A percentile compares a stretch with the other conserved stretches of the same genome.
Evolutionary conservation across 2,329 filamentous ascomycete genomes (phyloP).

Genomic region (Emydomyces testavorans): DNA sequence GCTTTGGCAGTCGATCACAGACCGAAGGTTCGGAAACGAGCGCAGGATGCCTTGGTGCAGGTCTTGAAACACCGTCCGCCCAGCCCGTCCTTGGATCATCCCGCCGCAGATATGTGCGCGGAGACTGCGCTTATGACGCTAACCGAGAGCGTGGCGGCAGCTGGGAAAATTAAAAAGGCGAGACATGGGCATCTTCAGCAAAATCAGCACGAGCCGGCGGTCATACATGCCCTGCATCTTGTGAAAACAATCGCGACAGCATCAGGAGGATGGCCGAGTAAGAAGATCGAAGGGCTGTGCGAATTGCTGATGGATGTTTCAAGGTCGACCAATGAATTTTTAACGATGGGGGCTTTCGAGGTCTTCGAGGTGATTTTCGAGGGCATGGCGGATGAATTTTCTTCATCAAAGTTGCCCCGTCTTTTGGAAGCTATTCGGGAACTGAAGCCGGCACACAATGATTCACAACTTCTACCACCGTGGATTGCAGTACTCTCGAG

Average conservation of each 20-base stretch:
- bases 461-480: slow-evolving; percentile 84
- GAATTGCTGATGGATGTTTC: slow-evolving; percentile 82
- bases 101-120: slow-evolving; percentile 90
- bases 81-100: slow-evolving; percentile 85
- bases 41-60: slow-evolving; percentile 75
- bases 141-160: slow-evolving; percentile 55
- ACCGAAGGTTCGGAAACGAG: slow-evolving; percentile 87
- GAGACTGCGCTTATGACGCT: slow-evolving; percentile 76
- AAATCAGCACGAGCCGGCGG: slow-evolving; percentile 59
- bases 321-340: slow-evolving; percentile 80
- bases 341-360: slow-evolving; percentile 92
- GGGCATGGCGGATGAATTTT: slow-evolving; percentile 75
- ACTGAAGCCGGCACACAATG: slow-evolving; percentile 79
- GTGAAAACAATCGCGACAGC: slow-evolving; percentile 80
- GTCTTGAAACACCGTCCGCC: slow-evolving; percentile 78
- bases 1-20: slow-evolving; percentile 74
- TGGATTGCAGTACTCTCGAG: slow-evolving; percentile 94
- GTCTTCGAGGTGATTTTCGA: slow-evolving; percentile 96
- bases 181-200: slow-evolving; percentile 34
- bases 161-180: slow-evolving; percentile 56
- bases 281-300: slow-evolving; percentile 85
- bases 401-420: slow-evolving; percentile 77
- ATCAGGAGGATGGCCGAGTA: slow-evolving; percentile 89
- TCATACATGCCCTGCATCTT: slow-evolving; percentile 86
- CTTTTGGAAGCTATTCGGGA: slow-evolving; percentile 87